Percentiles rank a stretch among this genome's conserved stretches.
Conservation (phyloP, 2,329 filamentous ascomycete genomes). For the Exophiala alcalophila region DNA sequence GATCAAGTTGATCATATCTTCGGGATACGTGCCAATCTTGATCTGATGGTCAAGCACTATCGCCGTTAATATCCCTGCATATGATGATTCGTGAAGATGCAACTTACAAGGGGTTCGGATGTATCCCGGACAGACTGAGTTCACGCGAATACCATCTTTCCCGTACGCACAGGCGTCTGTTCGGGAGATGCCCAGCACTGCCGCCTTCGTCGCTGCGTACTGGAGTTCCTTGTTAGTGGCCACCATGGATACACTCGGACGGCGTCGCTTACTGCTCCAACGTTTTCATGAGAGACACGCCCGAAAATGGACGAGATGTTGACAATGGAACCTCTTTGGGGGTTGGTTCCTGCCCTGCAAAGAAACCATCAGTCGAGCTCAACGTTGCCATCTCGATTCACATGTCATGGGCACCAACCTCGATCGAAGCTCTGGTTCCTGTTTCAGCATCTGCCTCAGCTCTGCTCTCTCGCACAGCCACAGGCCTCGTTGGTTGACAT, state of each 20-base stretch:
- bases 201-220: too few species aligned
- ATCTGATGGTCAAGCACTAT: conserved; percentile 9
- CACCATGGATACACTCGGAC: conserved; percentile 32
- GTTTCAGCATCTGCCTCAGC: conserved; percentile 45
- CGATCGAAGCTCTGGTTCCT: too few species aligned
- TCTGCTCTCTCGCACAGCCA: conserved; percentile 44
- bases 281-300: too few species aligned
- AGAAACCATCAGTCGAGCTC: conserved; percentile 37
- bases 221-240: conserved; percentile 58
- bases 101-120: conserved; percentile 56
- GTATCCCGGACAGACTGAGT: conserved; percentile 53
- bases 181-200: conserved; percentile 57
- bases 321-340: conserved; percentile 51
- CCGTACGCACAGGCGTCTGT: conserved; percentile 54
- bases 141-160: conserved; percentile 48
- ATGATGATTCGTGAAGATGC: too few species aligned
- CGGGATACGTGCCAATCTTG: conserved; percentile 6
- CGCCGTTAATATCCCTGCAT: too few species aligned
- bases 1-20: conserved; percentile 7
- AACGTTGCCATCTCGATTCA: conserved; percentile 35
- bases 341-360: too few species aligned
- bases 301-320: conserved; percentile 55
- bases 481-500: conserved; percentile 45
- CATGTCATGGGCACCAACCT: conserved; percentile 41
- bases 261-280: conserved; percentile 50